Evolutionary conservation across 1,139 yeast species (phyloP).

Genomic region (Torulaspora pretoriensis): DNA sequence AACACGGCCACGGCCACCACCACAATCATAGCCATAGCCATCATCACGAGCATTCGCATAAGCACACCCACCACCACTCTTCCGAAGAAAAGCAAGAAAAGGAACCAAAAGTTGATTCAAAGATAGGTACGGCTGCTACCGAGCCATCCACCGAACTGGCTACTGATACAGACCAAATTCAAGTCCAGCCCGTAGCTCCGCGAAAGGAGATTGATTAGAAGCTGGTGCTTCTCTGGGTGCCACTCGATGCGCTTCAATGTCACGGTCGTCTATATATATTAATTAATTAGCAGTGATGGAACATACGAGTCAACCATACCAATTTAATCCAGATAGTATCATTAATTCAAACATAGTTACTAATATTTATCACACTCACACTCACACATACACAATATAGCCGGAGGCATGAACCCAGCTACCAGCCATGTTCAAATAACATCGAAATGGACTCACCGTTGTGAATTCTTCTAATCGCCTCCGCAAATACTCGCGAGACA

Average conservation of each 20-base stretch:
- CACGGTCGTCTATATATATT: no score
- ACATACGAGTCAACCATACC: neutral
- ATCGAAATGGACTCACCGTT: slow-evolving; percentile 95
- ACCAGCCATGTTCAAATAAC: slow-evolving; percentile 87
- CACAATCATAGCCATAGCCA: slow-evolving; percentile 7
- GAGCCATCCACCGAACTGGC: neutral
- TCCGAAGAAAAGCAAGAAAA: neutral
- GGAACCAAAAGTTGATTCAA: neutral
- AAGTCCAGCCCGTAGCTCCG: neutral
- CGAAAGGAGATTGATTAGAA: no score
- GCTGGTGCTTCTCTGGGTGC: no score
- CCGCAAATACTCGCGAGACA: slow-evolving; percentile 83
- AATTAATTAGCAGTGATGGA: no score
- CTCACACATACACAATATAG: no score
- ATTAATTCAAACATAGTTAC: neutral
- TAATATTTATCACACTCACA: no score
- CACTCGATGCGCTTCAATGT: no score
- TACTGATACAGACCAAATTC: neutral
- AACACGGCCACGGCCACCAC: neutral
- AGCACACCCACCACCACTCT: slow-evolving; percentile 4
- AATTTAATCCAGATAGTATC: neutral
- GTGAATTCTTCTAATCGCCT: slow-evolving; percentile 90
- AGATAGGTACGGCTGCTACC: neutral
- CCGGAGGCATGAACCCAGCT: slow-evolving; percentile 1
- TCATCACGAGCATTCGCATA: slow-evolving; percentile 12